Evolutionary conservation across 2,329 filamentous ascomycete species (phyloP).

Genomic region (Stagonosporopsis vannaccii): DNA sequence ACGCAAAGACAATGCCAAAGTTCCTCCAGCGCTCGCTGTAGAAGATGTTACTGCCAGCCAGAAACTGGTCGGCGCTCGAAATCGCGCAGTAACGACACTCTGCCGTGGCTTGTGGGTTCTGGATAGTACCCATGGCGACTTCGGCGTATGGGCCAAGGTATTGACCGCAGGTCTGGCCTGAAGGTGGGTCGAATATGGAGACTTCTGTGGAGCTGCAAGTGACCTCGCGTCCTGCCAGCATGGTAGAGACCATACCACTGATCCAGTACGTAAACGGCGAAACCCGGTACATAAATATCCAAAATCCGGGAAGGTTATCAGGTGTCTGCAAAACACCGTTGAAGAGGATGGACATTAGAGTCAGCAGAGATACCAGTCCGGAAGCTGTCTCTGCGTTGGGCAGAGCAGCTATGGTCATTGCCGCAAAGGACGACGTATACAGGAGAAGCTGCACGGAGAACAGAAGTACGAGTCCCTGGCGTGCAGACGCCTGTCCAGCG

Average conservation of each 20-base stretch:
- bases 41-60: slow-evolving; percentile 52
- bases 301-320: slow-evolving; percentile 70
- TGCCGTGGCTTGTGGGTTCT: slow-evolving; percentile 53
- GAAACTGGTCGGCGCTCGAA: slow-evolving; percentile 56
- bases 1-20: slow-evolving; percentile 74
- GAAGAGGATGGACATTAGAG: slow-evolving; percentile 55
- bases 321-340: slow-evolving; percentile 68
- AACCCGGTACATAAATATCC: slow-evolving; percentile 78
- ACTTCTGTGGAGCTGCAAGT: slow-evolving; percentile 56
- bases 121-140: slow-evolving; percentile 50
- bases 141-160: slow-evolving; percentile 56
- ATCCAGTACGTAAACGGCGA: slow-evolving; percentile 72
- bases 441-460: slow-evolving; percentile 72
- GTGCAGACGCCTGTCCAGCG: slow-evolving; percentile 54
- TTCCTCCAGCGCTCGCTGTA: slow-evolving; percentile 69
- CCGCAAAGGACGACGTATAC: slow-evolving; percentile 75
- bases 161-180: slow-evolving; percentile 50
- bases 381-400: slow-evolving; percentile 73
- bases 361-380: slow-evolving; percentile 67
- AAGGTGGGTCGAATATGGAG: slow-evolving; percentile 51
- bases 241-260: slow-evolving; percentile 49
- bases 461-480: slow-evolving; percentile 66
- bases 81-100: slow-evolving; percentile 61
- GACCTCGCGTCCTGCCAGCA: slow-evolving; percentile 57
- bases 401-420: slow-evolving; percentile 75